These are phyloP conservation scores for Xylariaceae sp. DNA, from an alignment of 2,329 filamentous ascomycete genomes.

Conservation along the genomic window DNA sequence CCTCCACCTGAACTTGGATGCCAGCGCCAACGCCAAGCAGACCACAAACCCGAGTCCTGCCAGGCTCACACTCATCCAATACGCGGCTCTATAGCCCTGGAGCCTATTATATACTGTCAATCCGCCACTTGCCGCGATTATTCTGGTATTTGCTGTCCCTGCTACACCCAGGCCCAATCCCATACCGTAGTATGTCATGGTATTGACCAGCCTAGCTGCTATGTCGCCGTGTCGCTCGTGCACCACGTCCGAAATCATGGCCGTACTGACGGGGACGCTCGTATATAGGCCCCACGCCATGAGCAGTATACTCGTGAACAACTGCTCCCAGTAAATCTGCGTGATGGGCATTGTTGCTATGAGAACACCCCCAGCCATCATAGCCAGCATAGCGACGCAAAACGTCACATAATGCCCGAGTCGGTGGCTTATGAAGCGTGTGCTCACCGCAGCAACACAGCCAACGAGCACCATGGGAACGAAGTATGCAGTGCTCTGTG, in stretches of 20 bases:
- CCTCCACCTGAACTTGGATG: constrained; percentile 10
- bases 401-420: constrained; percentile 36
- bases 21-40: constrained; percentile 17
- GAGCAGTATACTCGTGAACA: constrained; percentile 55
- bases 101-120: constrained; percentile 16
- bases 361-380: constrained; percentile 41
- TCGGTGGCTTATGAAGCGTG: constrained; percentile 31
- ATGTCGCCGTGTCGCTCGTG: constrained; percentile 37
- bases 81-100: constrained; percentile 24
- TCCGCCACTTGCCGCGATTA: constrained; percentile 21
- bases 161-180: constrained; percentile 62
- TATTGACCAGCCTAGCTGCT: constrained; percentile 33
- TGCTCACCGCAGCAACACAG: constrained; percentile 28
- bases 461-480: constrained; percentile 25
- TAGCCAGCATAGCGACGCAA: constrained; percentile 42
- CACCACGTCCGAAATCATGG: constrained; percentile 55
- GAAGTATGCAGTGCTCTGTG: constrained; percentile 32
- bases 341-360: constrained; percentile 46
- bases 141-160: constrained; percentile 54
- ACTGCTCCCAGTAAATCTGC: constrained; percentile 61
- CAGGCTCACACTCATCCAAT: constrained; percentile 25
- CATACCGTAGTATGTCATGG: constrained; percentile 65
- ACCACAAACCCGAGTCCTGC: constrained; percentile 24
- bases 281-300: constrained; percentile 64
- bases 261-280: constrained; percentile 58